phyloP scores from a whole-genome alignment of 805 yeast species.

The Nakazawaea anatomiae region DNA sequence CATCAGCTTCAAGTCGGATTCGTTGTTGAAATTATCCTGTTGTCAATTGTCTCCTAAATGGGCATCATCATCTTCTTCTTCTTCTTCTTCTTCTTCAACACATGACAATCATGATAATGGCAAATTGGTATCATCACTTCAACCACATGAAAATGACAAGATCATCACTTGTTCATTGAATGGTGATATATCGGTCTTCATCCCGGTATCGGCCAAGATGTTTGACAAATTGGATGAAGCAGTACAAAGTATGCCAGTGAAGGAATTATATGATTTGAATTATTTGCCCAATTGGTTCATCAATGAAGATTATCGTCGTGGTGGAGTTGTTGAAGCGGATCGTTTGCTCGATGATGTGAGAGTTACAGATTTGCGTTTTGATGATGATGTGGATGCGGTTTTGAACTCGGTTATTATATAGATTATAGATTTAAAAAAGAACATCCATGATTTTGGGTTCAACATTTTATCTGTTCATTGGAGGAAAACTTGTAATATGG shows the following conservation, averaged over 20 bases:
- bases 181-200: slow-evolving; percentile 26
- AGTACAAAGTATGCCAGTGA: neutral
- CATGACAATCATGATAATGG: neutral
- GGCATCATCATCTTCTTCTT: slow-evolving; percentile 12
- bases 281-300: neutral
- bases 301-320: neutral
- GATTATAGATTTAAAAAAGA: too few relatives aligned
- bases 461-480: too few relatives aligned
- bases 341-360: neutral
- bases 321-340: neutral
- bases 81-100: too few relatives aligned
- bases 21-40: slow-evolving; percentile 24
- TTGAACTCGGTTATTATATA: too few relatives aligned
- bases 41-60: slow-evolving; percentile 28
- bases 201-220: neutral
- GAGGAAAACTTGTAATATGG: too few relatives aligned
- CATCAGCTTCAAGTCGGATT: slow-evolving; percentile 11
- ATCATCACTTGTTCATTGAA: slow-evolving; percentile 29
- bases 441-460: too few relatives aligned
- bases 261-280: neutral
- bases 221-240: neutral
- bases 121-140: neutral
- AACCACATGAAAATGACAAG: slow-evolving; percentile 1
- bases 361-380: neutral
- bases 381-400: neutral